Conservation (phyloP, 169 alveolate species). For the Theileria parva region DNA sequence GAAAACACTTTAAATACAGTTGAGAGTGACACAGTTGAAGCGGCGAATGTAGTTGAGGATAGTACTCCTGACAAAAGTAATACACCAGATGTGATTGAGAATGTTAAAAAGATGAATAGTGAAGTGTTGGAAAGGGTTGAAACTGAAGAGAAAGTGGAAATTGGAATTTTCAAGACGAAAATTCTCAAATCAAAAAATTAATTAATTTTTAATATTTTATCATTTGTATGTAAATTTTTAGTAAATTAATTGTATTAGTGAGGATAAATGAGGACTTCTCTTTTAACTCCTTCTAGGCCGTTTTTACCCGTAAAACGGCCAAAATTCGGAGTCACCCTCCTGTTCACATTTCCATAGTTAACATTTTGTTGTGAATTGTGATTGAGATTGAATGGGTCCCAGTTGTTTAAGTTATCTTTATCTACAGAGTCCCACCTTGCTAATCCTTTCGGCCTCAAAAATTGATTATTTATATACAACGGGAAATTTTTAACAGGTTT, state of each 20-base stretch:
- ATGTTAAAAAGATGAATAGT: not conserved
- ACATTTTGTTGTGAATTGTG: not conserved
- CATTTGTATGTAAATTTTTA: no score
- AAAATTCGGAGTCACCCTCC: not conserved
- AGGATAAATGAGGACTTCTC: not conserved
- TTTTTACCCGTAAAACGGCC: not conserved
- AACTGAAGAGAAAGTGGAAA: not conserved
- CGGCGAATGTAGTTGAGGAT: not conserved
- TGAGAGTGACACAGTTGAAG: not conserved
- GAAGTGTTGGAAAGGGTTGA: not conserved
- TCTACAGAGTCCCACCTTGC: slow-evolving; percentile 3
- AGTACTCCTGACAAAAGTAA: not conserved
- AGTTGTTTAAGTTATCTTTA: not conserved
- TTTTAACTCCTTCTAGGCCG: not conserved
- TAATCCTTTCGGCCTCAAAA: not conserved
- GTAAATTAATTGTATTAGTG: no score
- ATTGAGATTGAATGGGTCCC: slow-evolving; percentile 5
- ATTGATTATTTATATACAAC: not conserved
- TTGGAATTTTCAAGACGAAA: slow-evolving; percentile 7
- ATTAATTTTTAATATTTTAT: no score
- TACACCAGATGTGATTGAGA: not conserved
- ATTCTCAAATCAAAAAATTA: no score
- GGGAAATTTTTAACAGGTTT: not conserved
- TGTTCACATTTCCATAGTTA: not conserved
- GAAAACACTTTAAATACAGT: not conserved